phyloP scores from a whole-genome alignment of 192 early-diverging fungal genomes.

The Coemansia sp. region DNA sequence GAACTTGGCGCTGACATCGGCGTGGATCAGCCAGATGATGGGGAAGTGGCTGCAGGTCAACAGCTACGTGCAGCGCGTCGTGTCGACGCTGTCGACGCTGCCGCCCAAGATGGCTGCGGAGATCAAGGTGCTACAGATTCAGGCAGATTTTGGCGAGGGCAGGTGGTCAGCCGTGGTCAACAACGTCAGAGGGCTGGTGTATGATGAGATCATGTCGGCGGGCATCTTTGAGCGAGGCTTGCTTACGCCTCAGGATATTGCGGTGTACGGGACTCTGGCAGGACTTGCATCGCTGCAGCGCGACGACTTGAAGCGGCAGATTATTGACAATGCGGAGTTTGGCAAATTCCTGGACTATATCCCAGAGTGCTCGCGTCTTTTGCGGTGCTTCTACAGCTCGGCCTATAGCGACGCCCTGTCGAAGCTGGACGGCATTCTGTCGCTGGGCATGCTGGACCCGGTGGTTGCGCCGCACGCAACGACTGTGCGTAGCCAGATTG shows the following conservation, averaged over 20 bases:
- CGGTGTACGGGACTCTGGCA: constrained; percentile 47
- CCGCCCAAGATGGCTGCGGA: constrained; percentile 14
- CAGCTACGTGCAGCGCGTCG: constrained; percentile 29
- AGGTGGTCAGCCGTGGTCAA: constrained; percentile 27
- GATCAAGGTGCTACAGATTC: constrained; percentile 29
- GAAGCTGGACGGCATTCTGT: constrained; percentile 24
- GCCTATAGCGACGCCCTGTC: constrained; percentile 35
- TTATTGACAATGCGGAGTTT: constrained; percentile 34
- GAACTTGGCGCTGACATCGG: constrained; percentile 22
- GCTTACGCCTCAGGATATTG: constrained; percentile 34
- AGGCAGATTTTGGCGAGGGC: constrained; percentile 35
- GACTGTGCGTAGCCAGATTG: constrained; percentile 15
- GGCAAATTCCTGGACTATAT: constrained; percentile 45
- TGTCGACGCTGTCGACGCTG: constrained; percentile 6
- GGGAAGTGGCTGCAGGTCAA: constrained; percentile 42
- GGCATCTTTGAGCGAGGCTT: constrained; percentile 18
- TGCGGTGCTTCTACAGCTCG: constrained; percentile 35
- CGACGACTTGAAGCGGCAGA: constrained; percentile 24
- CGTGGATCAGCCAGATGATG: constrained; percentile 21
- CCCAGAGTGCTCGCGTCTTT: constrained; percentile 40
- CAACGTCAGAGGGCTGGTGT: constrained; percentile 6
- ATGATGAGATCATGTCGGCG: background rate
- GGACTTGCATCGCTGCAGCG: constrained; percentile 34
- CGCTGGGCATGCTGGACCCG: constrained; percentile 36
- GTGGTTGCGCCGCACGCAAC: constrained; percentile 30